Evolutionary conservation across 148 eudicot species (phyloP), one percentile per base, ranked within the genome.

Genomic region (Heliamphora exappendiculata): DNA sequence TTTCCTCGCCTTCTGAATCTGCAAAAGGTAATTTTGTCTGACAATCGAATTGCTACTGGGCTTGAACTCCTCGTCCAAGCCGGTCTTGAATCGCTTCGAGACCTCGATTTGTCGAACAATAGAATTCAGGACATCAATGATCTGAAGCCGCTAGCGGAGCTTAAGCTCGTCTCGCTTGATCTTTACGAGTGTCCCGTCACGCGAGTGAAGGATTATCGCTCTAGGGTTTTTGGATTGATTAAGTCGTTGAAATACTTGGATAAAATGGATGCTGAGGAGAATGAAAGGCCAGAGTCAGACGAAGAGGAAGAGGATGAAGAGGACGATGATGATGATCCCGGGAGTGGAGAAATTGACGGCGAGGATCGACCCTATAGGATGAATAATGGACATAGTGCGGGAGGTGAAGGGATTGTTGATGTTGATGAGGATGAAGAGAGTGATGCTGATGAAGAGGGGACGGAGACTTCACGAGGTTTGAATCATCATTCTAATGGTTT

Each of bases 101-200:
- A 94, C 77, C 85, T 94, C 10, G 97, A 94, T 88, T 90, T 94
- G 84, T 90, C 95, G 9, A 94, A 94, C 78, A 94, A 94, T 77
- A 73, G 93, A 72, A 91, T 94, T 76, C 86, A 84, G 67, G 86
- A 70, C n/a, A 78, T 94, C 4, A 82, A 86, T 65, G 97, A 91
- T 83, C 86, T 94, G 47, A 84, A 86, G 22, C 93, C 93, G 0
- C 76, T 91, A 37, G 95, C 89, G 4, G 85, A 85, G 79, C 70
- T 94, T 45, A 90, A 75, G 85, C 72, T 94, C 64, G 90, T 88
- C 14, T 89, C 92, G 24, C 86, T 94, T 70, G 98, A 94, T 94
- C 87, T 94, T 58, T 94, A 94, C 11, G 94, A 94, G 91, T 94
- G 98, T 75, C 98, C 98, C 3, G 97, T 94, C 3, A 94, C 98